Base-by-base conservation (phyloP, 2,329 filamentous ascomycete genomes). In the Cladophialophora carrionii region DNA sequence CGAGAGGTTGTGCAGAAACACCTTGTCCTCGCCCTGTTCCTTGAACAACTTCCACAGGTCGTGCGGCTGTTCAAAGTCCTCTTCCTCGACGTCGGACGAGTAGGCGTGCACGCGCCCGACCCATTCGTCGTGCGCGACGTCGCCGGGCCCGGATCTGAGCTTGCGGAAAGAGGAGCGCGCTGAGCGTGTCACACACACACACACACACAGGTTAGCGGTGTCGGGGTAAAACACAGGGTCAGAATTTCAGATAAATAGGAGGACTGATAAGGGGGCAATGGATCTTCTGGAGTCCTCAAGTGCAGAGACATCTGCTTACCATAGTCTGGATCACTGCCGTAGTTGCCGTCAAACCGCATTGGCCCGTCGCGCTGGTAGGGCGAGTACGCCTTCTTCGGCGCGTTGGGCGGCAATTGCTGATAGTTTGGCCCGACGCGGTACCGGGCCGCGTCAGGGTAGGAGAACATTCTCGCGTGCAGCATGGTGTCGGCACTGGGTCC, bases 401-500 rank as follows among this genome's bases (percentile, higher is more conserved):
- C 76, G 68, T 80, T 80, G 14, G 76, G 70, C 9, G 78, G 78
- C 17, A 79, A 72, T 54, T 77, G 74, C 32, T 77, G 75, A 66
- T 79, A 79, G 63, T 79, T 79, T 12, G 73, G 73, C 5, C 78
- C 78, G 17, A 79, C 68, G 5, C 78, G 76, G 69, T 79, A 78
- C 17, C 77, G 72, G 14, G 76, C 74, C 9, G 77, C 85, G 61
- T 88, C 86, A 0, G 84, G 83, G 72, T 88, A 88, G 3, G 83
- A 82, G 74, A 87, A 88, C 68, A 87, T 78, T n/a, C 86, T 81
- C 0, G 83, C 82, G 73, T 88, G 86, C 0, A 88, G 80, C 54
- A 88, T 83, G 77, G 86, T 84, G 71, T 90, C 88, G 8, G 85
- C 84, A 0, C 84, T 85, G 0, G 86, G 82, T 56, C 83, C 86